Base-by-base conservation (phyloP, 2,329 filamentous ascomycete genomes). In the Fusarium armeniacum region DNA sequence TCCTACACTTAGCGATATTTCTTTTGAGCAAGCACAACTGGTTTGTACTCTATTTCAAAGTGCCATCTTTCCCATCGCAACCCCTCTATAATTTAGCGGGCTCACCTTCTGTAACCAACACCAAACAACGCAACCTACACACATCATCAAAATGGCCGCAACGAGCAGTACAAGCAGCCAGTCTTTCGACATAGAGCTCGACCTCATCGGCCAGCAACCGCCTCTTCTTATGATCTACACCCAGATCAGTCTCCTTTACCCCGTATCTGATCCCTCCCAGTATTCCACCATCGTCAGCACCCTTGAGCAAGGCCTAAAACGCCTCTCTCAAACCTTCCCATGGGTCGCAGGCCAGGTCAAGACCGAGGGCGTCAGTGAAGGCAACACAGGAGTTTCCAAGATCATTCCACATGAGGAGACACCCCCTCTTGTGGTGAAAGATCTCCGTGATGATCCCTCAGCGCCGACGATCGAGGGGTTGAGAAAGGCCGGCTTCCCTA, bases 271-370 rank as follows among this genome's bases (percentile, higher is more conserved):
- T 33, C n/a, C 72, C 2, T 67, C 65, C 20, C 58, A 44, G 3
- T 72, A 74, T 24, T 63, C 69, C 11, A 26, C 58, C 28, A 75
- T 83, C 45, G 58, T 79, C 46, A 40, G 61, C 2, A 79, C 69
- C 1, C 50, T 85, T 6, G 69, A 69, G 1, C 59, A 47, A 0
- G 84, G 83, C 26, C 78, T 86, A 0, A 67, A 75, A 30, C 76
- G 76, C 4, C 76, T 87, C 0, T 67, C 79, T 0, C 50, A 69
- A 0, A 73, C 40, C 36, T 85, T 87, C 44, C 84, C 83, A 1
- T 87, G 83, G 83, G 62, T 83, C 1, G 81, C 83, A 5, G 85
- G 84, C 4, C 77, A 82, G 32, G 79, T 84, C 1, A 74, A 83
- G 26, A 63, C 71, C 30, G 54, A 69, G 43, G 24, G 43, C 2